Conservation (phyloP, 2,329 filamentous ascomycete species). For the Colletotrichum truncatum region DNA sequence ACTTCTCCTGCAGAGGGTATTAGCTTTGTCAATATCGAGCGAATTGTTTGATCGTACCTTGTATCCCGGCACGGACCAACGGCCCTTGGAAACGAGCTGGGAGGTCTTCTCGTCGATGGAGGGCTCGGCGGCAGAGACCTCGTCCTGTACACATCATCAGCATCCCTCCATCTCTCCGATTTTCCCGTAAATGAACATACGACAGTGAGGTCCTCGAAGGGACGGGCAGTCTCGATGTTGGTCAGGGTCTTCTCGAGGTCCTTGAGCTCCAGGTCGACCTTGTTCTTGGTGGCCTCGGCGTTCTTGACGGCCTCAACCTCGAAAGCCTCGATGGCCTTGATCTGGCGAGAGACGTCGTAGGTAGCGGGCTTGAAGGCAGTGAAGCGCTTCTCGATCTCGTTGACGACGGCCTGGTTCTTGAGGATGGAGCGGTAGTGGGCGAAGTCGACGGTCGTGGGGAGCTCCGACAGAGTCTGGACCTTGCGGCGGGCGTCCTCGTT, state of each 20-base stretch:
- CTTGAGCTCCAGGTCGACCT: slow-evolving; percentile 93
- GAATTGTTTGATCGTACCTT: slow-evolving; percentile 73
- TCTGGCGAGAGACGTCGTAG: slow-evolving; percentile 92
- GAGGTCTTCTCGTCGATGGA: slow-evolving; percentile 98
- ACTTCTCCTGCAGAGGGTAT: slow-evolving; percentile 83
- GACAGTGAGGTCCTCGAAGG: slow-evolving; percentile 97
- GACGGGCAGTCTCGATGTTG: slow-evolving; percentile 96
- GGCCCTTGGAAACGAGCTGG: slow-evolving; percentile 95
- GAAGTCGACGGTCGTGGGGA: slow-evolving; percentile 91
- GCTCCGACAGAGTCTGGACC: slow-evolving; percentile 84
- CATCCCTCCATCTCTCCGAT: neutral
- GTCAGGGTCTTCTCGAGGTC: slow-evolving; percentile 93
- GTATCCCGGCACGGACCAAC: slow-evolving; percentile 98
- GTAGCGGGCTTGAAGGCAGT: slow-evolving; percentile 88
- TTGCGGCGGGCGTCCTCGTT: slow-evolving; percentile 99
- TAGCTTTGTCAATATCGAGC: slow-evolving; percentile 45
- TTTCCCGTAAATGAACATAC: slow-evolving; percentile 66
- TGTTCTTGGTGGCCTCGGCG: slow-evolving; percentile 94
- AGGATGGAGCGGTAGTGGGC: slow-evolving; percentile 88
- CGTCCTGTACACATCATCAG: slow-evolving; percentile 71
- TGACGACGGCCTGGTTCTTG: slow-evolving; percentile 95
- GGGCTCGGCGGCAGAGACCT: slow-evolving; percentile 91
- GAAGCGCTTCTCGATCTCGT: slow-evolving; percentile 98
- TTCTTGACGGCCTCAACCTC: slow-evolving; percentile 97
- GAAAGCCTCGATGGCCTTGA: slow-evolving; percentile 98